Conservation (phyloP, 2,329 filamentous ascomycete species). For the Botrytis byssoidea region DNA sequence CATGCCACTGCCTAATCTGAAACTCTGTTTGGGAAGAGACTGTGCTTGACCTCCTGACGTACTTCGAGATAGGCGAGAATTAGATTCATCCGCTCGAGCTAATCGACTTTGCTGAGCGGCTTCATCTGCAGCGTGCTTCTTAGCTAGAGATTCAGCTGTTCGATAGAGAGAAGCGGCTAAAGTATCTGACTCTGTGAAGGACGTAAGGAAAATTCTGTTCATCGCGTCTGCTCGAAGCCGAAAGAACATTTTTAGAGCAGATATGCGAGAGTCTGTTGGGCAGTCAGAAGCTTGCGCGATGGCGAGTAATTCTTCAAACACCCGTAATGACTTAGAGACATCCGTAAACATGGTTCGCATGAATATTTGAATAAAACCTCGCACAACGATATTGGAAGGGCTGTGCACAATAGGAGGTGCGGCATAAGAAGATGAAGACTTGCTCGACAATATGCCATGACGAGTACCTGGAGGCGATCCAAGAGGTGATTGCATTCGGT, state of each 20-base stretch:
- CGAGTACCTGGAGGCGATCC: constrained; percentile 34
- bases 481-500: constrained; percentile 46
- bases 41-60: constrained; percentile 37
- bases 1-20: constrained; percentile 33
- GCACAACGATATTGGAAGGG: constrained; percentile 67
- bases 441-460: constrained; percentile 30
- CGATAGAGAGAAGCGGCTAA: constrained; percentile 72
- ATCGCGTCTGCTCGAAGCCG: constrained; percentile 80
- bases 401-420: constrained; percentile 42
- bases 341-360: constrained; percentile 68
- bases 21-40: constrained; percentile 41
- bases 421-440: constrained; percentile 24
- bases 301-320: constrained; percentile 62
- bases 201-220: constrained; percentile 69
- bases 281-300: constrained; percentile 60
- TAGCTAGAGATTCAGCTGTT: constrained; percentile 51
- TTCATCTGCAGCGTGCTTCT: constrained; percentile 43
- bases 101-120: constrained; percentile 41
- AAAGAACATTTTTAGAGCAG: constrained; percentile 76
- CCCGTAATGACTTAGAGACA: constrained; percentile 59
- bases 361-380: constrained; percentile 73
- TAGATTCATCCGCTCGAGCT: constrained; percentile 41
- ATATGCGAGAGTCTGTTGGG: constrained; percentile 68
- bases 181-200: constrained; percentile 68
- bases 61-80: constrained; percentile 36